Evolutionary conservation across 345 rosid genomes (phyloP).

Genomic region (Eucalyptus polybractea): DNA sequence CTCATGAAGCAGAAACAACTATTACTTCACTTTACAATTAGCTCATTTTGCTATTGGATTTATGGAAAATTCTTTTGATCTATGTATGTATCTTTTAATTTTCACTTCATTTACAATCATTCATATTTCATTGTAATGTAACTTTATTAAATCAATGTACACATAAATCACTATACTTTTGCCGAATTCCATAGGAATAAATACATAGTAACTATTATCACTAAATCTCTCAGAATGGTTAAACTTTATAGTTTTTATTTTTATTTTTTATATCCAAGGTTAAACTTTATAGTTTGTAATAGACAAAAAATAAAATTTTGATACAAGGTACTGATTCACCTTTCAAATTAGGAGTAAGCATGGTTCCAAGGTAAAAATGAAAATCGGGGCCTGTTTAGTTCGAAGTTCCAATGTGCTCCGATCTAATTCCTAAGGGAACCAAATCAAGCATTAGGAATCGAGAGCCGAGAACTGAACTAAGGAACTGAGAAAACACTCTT

Average conservation of each 20-base stretch:
- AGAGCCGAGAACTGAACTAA: background rate
- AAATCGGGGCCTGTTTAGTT: accelerated
- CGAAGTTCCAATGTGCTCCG: accelerated
- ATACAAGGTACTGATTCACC: accelerated
- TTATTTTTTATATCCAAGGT: too few species aligned
- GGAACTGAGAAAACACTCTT: background rate
- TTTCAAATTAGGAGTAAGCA: too few species aligned
- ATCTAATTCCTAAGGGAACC: background rate
- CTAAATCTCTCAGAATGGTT: background rate
- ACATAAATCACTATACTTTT: background rate
- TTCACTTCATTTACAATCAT: background rate
- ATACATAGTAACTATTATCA: too few species aligned
- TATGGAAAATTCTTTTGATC: background rate
- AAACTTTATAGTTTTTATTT: background rate
- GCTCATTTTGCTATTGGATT: background rate
- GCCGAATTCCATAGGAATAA: background rate
- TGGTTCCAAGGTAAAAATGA: too few species aligned
- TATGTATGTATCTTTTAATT: background rate
- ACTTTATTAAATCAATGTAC: background rate
- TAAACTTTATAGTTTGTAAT: background rate
- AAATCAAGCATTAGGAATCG: background rate
- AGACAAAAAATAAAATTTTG: too few species aligned
- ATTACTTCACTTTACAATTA: background rate
- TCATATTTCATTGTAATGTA: background rate
- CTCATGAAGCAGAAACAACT: background rate